These are phyloP conservation scores for Metschnikowia colocasiae DNA, from an alignment of 805 yeast species.

Conservation along the genomic window DNA sequence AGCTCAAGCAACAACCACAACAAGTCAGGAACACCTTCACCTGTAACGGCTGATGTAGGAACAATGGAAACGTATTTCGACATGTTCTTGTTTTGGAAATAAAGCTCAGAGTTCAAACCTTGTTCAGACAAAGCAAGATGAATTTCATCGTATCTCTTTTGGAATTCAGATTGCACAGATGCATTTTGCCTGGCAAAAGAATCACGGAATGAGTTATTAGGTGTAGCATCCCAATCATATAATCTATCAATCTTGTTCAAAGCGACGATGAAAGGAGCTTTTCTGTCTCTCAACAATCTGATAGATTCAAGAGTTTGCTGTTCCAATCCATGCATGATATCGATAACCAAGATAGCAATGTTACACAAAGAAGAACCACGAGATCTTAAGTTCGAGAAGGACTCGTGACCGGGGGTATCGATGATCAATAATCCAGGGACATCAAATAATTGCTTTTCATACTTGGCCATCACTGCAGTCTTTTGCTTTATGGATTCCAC, in stretches of 20 bases:
- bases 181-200: slow-evolving; percentile 77
- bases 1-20: slow-evolving; percentile 91
- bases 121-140: slow-evolving; percentile 94
- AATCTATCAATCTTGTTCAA: slow-evolving; percentile 96
- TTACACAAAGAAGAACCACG: slow-evolving; percentile 99
- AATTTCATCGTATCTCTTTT: slow-evolving; percentile 78
- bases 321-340: slow-evolving; percentile 98
- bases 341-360: slow-evolving; percentile 97
- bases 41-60: slow-evolving; percentile 98
- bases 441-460: slow-evolving; percentile 80
- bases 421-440: slow-evolving; percentile 96
- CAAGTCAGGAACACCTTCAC: slow-evolving; percentile 99
- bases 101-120: slow-evolving; percentile 95
- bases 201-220: slow-evolving; percentile 95
- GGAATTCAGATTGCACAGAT: slow-evolving; percentile 89
- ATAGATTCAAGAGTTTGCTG: slow-evolving; percentile 96
- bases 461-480: slow-evolving; percentile 85
- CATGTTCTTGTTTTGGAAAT: slow-evolving; percentile 91
- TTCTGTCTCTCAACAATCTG: slow-evolving; percentile 86
- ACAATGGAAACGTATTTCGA: slow-evolving; percentile 92
- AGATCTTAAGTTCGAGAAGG: slow-evolving; percentile 93
- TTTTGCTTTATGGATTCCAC: slow-evolving; percentile 88
- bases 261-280: slow-evolving; percentile 97
- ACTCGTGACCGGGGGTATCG: slow-evolving; percentile 99
- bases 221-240: slow-evolving; percentile 87